Evolutionary conservation across 371 early-diverging fungal genomes (phyloP), one percentile per base, ranked within the genome.

Genomic region (Lichtheimia ornata): DNA sequence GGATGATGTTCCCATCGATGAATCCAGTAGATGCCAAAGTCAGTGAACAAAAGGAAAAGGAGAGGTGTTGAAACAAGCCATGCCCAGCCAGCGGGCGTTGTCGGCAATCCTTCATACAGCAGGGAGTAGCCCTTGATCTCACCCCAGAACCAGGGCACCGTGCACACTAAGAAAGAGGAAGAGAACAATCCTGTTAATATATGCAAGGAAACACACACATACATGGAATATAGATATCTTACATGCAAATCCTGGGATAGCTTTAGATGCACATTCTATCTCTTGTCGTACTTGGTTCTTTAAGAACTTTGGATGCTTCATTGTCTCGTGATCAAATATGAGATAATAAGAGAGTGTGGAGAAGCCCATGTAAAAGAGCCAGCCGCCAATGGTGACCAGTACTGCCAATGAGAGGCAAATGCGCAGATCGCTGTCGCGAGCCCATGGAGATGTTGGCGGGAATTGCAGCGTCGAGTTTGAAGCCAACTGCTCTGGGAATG

Each of bases 21-120:
- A 64, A 96, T 88, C 94, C 94, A 96, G 72, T 97, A 97, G 65
- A 97, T 93, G 57, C 91, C 85, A 69, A 86, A 90, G 67, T 97
- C 98, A 28, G 97, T 96, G 65, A 96, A 95, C 67, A 93, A 67
- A 61, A 97, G 80, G 72, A 97, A 97, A 62, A 76, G 56, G 40
- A 84, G 73, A 4, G 92, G 67, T 57, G 88, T 87, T 9, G 84
- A 12, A 4, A 85, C 43, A 40, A 92, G 65, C 60, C 90, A 95
- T 14, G 81, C 65, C 86, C 90, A 91, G 7, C 70, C 76, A 28
- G 53, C 40, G 15, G 40, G 6, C 5, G 65, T 66, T n/a, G 72
- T 58, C 13, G 81, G 81, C 30, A 70, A 42, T 22, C 73, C 76
- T 7, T 87, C 91, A 60, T 88, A 88, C 42, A 96, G 79, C 67